Evolutionary conservation across 768 basidiomycete species (phyloP).

Genomic region (Agrocybe praecox): DNA sequence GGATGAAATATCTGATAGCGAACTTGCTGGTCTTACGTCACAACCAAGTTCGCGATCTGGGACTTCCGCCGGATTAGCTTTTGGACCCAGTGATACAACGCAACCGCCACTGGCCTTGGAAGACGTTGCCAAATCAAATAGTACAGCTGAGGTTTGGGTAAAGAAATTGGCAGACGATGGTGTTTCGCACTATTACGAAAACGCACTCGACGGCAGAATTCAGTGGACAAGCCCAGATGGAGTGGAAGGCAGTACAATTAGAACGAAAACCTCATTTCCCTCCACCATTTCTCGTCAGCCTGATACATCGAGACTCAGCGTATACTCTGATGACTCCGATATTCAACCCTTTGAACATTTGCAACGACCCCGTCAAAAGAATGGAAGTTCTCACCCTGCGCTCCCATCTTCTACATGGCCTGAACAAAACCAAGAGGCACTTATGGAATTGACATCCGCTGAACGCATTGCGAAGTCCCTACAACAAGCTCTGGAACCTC

Average conservation of each 20-base stretch:
- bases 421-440: slow-evolving; percentile 20
- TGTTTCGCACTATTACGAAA: slow-evolving; percentile 76
- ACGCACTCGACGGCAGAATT: slow-evolving; percentile 66
- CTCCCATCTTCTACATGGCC: slow-evolving; percentile 12
- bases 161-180: slow-evolving; percentile 83
- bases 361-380: slow-evolving; percentile 25
- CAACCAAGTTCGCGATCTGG: slow-evolving; percentile 60
- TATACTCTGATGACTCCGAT: slow-evolving; percentile 82
- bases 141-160: slow-evolving; percentile 83
- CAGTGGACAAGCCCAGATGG: slow-evolving; percentile 71
- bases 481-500: slow-evolving; percentile 59
- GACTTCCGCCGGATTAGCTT: slow-evolving; percentile 52
- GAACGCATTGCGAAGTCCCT: slow-evolving; percentile 69
- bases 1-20: slow-evolving; percentile 63
- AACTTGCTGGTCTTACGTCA: slow-evolving; percentile 61
- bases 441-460: slow-evolving; percentile 59
- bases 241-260: slow-evolving; percentile 20
- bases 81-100: slow-evolving; percentile 39
- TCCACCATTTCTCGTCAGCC: slow-evolving; percentile 30
- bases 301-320: slow-evolving; percentile 53
- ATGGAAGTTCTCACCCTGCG: slow-evolving; percentile 22
- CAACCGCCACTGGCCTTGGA: slow-evolving; percentile 37
- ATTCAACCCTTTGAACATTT: slow-evolving; percentile 52
- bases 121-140: slow-evolving; percentile 49
- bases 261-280: slow-evolving; percentile 22